These are phyloP conservation scores for Plenodomus tracheiphilus DNA, from an alignment of 2,329 filamentous ascomycete species.

Conservation along the genomic window DNA sequence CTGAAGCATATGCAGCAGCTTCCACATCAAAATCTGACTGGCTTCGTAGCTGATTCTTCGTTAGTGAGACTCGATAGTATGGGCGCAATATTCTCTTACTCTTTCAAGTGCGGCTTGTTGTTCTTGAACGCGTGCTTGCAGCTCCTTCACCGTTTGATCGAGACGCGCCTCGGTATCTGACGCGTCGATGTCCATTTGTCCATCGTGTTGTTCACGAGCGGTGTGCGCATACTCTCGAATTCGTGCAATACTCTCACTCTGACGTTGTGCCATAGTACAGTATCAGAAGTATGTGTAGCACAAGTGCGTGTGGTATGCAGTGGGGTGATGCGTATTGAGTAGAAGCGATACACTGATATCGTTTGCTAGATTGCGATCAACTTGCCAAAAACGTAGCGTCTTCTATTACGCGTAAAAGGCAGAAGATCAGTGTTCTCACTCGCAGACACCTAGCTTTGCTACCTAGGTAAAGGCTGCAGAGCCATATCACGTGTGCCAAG, in stretches of 20 bases:
- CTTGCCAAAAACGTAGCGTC: too few species aligned
- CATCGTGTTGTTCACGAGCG: conserved; percentile 25
- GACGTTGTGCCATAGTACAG: conserved; percentile 7
- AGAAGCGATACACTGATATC: too few species aligned
- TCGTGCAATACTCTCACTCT: conserved; percentile 18
- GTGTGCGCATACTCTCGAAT: conserved; percentile 36
- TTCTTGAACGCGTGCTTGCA: conserved; percentile 58
- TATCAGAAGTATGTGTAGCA: background rate
- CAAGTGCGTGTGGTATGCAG: background rate
- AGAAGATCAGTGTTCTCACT: background rate
- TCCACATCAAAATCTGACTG: conserved; percentile 23
- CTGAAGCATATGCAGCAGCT: conserved; percentile 37
- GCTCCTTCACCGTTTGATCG: conserved; percentile 68
- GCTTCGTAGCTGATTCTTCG: conserved; percentile 51
- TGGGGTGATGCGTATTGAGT: background rate
- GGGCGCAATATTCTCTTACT: conserved; percentile 32
- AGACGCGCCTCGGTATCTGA: conserved; percentile 58
- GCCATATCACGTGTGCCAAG: conserved; percentile 22
- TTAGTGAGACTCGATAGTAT: conserved; percentile 4
- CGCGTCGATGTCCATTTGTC: conserved; percentile 43
- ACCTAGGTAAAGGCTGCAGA: background rate
- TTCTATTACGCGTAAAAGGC: too few species aligned
- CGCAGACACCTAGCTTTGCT: background rate
- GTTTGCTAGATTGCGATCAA: too few species aligned
- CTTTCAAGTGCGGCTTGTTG: conserved; percentile 53